Base-by-base conservation (phyloP, 306 rosid species). In the Acacia acuminata region DNA sequence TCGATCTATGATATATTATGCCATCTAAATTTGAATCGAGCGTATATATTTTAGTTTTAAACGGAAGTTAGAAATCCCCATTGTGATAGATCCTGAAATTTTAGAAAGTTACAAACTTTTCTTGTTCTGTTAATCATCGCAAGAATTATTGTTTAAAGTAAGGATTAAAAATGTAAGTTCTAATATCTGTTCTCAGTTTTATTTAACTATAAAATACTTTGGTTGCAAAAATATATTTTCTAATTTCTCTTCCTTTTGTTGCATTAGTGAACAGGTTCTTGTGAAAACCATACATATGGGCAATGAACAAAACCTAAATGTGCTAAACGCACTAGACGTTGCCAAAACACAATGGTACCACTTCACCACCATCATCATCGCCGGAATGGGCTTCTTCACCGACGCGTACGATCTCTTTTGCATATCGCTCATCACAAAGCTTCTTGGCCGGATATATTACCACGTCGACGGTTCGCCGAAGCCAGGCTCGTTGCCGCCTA, bases 291-390 rank as follows among this genome's bases (percentile, higher is more conserved):
- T 30, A 61, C 3, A 55, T 56, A 56, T 66, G 71, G 71, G 22
- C n/a, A 66, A 32, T 7, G 71, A 66, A 34, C 44, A 66, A 34
- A 27, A 63, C 8, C 10, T 66, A 5, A 1, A 66, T 7, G 71
- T 66, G 45, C 71, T 66, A 32, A 66, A 66, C 0, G 71, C 71
- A 66, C 71, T 66, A 1, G 71, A 66, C 43, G 22, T 66, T 15
- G 71, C 71, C 71, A 66, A 66, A 34, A 66, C 71, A 66, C 71
- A 66, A 66, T 66, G 71, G 71, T 66, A 66, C 43, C 44, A 66
- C 71, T 66, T 66, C 43, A 66, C 71, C 17, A 66, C 71, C 19
- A 66, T 34, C 10, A 66, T 66, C 22, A 66, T 66, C 20, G 44
- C 71, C 3, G 71, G 71, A 32, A 66, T 66, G 71, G 71, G 71